Base-by-base conservation (phyloP, 2,329 filamentous ascomycete genomes). In the Didymella pinodella region DNA sequence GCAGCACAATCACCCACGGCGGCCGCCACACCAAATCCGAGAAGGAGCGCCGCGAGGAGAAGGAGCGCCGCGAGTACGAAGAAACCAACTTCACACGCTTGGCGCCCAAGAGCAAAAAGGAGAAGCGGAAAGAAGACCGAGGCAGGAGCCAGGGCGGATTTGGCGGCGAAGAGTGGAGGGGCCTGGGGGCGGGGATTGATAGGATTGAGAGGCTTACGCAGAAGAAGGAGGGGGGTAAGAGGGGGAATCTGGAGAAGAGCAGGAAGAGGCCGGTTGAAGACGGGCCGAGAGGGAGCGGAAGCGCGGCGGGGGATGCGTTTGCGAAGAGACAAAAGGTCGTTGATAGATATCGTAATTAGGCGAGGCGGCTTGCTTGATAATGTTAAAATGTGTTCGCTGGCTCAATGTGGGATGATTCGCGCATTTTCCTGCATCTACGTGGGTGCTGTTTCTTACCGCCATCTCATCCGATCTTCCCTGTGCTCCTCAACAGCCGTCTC, bases 151-250 rank as follows among this genome's bases (percentile, higher is more conserved):
- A 44, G 36, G 75, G 77, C 34, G 88, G 83, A 77, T 97, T 91
- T 79, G 94, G 94, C 62, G 95, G 95, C 50, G 95, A 98, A 79
- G 95, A 98, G 74, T 98, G 93, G 92, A 86, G 89, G 64, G 88
- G 90, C 26, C 81, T 99, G 44, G 92, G 91, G 56, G 89, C 93
- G 74, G 92, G 93, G 7, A 86, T 93, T 50, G 92, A 97, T 78
- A 85, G 94, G 44, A 97, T 97, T 77, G 90, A 93, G 68, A 84
- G 88, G 62, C 81, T 97, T 71, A 97, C 93, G 7, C 87, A 87
- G 77, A 86, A 86, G 73, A 91, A 88, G 76, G 75, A 82, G 48
- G 34, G 50, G 11, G 40, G 43, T 22, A 80, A 83, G 25, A 57
- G 65, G 52, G 83, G 85, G 31, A 86, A 86, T 65, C 77, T 93